A percentile compares a stretch with the other conserved stretches of the same genome.
These are phyloP conservation scores for Mollisia scopiformis DNA, from an alignment of 2,329 filamentous ascomycete genomes.

Conservation along the genomic window DNA sequence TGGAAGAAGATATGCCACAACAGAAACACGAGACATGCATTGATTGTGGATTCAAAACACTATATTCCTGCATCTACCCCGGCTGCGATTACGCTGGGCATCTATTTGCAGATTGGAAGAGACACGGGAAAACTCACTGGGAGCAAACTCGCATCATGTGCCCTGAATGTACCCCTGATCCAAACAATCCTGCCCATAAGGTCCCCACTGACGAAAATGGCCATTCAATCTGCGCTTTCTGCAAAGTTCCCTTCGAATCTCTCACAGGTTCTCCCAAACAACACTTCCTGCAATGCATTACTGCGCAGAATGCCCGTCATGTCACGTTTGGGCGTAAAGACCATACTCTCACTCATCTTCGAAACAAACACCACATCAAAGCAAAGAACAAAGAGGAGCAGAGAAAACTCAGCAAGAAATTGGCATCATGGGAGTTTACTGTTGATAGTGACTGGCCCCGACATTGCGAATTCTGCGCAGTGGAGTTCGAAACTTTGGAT, in stretches of 20 bases:
- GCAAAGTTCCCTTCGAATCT: background rate
- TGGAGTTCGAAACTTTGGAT: conserved; percentile 16
- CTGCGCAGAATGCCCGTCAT: conserved; percentile 10
- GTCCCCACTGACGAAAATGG: background rate
- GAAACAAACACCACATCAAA: conserved; percentile 9
- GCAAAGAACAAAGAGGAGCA: background rate
- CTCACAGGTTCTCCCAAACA: background rate
- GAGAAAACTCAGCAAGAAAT: conserved; percentile 3
- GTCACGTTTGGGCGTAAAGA: conserved; percentile 18
- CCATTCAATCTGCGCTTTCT: conserved; percentile 13
- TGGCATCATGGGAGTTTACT: conserved; percentile 15
- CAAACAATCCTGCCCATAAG: background rate
- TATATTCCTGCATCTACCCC: conserved; percentile 10
- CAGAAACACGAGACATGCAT: conserved; percentile 1
- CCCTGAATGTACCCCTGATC: conserved; percentile 10
- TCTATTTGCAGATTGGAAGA: conserved; percentile 16
- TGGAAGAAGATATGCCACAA: background rate
- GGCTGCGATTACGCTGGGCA: conserved; percentile 9
- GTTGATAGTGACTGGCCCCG: conserved; percentile 19
- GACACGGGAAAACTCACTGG: conserved; percentile 23
- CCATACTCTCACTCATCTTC: conserved; percentile 21
- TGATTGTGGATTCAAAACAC: conserved; percentile 1
- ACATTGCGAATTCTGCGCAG: conserved; percentile 13
- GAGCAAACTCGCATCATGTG: conserved; percentile 23
- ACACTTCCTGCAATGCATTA: conserved; percentile 18